These are phyloP conservation scores for Ophiostoma triangulosporum DNA, from an alignment of 2,329 filamentous ascomycete species.

Conservation along the genomic window DNA sequence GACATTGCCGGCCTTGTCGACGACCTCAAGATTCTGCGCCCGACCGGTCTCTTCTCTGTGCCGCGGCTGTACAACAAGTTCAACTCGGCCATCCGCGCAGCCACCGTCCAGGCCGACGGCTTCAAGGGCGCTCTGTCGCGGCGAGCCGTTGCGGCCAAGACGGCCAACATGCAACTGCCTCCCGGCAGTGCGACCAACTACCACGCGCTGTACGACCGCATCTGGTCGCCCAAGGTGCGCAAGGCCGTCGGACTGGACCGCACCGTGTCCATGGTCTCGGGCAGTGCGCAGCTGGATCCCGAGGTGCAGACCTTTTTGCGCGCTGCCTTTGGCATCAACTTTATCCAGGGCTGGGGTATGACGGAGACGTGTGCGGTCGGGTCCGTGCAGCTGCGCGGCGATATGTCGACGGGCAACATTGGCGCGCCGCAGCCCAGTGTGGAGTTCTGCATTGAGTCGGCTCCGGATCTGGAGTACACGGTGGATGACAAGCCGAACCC, in stretches of 20 bases:
- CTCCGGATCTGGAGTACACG: slow-evolving; percentile 89
- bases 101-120: slow-evolving; percentile 66
- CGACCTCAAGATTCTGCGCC: slow-evolving; percentile 76
- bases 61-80: slow-evolving; percentile 88
- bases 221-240: slow-evolving; percentile 82
- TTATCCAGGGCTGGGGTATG: slow-evolving; percentile 82
- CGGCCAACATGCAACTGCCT: slow-evolving; percentile 60
- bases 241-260: slow-evolving; percentile 71
- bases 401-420: slow-evolving; percentile 69
- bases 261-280: slow-evolving; percentile 62
- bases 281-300: slow-evolving; percentile 82
- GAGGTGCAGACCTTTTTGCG: slow-evolving; percentile 80
- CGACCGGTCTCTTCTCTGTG: slow-evolving; percentile 75
- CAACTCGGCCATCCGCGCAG: slow-evolving; percentile 64
- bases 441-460: slow-evolving; percentile 72
- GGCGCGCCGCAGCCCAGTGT: slow-evolving; percentile 53
- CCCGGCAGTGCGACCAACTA: slow-evolving; percentile 63
- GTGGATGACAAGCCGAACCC: slow-evolving; percentile 78
- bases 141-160: slow-evolving; percentile 67
- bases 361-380: slow-evolving; percentile 83
- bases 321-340: slow-evolving; percentile 63
- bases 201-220: slow-evolving; percentile 66
- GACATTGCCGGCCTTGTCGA: slow-evolving; percentile 78
- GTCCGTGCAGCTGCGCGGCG: slow-evolving; percentile 53
- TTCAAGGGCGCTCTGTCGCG: slow-evolving; percentile 70